Base-by-base conservation (phyloP, 2,329 filamentous ascomycete species). In the Lithohypha guttulata region DNA sequence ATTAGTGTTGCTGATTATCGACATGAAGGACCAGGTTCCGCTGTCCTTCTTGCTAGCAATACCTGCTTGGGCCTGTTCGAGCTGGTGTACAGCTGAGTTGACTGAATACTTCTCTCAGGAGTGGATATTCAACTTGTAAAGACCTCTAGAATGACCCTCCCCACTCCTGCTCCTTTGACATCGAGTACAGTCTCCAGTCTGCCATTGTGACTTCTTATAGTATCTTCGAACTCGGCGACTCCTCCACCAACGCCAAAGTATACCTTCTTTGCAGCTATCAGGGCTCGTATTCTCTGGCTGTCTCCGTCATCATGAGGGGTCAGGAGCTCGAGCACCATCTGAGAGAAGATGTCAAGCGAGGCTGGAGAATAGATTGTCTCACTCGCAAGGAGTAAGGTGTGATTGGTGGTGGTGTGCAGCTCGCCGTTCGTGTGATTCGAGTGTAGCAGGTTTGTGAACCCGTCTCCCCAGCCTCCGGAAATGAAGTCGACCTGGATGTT, bases 241-340 rank as follows among this genome's bases (percentile, higher is more conserved):
- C 75, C 75, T 2, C 76, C 76, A 1, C 76, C 76, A 20, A 80
- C 75, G 1, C 76, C 76, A 51, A 80, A 80, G 57, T 80, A 80
- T 27, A 79, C 69, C 46, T 70, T 65, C 58, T 80, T 80, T 2
- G 76, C 76, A 6, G 73, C 76, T 4, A 80, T 62, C 42, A 78
- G 59, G 2, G 72, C 71, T 47, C 66, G 73, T 53, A 25, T 40
- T 52, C 14, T 34, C 4, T 18, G 13, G 4, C 14, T 27, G 10
- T 8, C 11, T 28, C 10, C 10, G 17, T 27, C 18, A 1, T 25
- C 13, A 11, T 41, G 21, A 57, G 53, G 62, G 55, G 44, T 68
- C 48, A 79, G 55, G 18, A 78, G 47, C 5, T 52, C 59, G 6
- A 69, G 50, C 30, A 79, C 54, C 1, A 70, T 67, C 27, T 73